These are phyloP conservation scores for Sporothrix brunneoviolacea DNA, from an alignment of 2,329 filamentous ascomycete species.

Conservation along the genomic window DNA sequence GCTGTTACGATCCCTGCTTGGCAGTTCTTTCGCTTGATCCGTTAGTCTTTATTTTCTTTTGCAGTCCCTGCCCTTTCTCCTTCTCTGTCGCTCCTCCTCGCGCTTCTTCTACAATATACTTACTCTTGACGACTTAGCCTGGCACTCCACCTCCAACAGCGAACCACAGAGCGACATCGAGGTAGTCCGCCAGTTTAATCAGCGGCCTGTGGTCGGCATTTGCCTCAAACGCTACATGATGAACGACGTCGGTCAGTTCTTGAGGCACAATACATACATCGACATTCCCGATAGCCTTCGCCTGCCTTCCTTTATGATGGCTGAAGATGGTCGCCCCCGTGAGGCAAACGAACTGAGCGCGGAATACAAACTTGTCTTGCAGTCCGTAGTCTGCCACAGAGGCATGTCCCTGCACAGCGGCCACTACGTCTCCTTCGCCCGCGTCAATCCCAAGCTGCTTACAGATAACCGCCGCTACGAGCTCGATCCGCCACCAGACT, in stretches of 20 bases:
- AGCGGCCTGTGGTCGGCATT: constrained; percentile 81
- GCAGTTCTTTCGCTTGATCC: constrained; percentile 93
- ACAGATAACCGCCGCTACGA: constrained; percentile 52
- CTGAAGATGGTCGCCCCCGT: constrained; percentile 62
- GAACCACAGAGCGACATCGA: constrained; percentile 63
- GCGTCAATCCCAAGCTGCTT: constrained; percentile 60
- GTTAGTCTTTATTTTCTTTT: constrained; percentile 42
- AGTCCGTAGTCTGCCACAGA: constrained; percentile 88
- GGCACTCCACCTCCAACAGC: constrained; percentile 61
- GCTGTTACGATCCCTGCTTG: constrained; percentile 93
- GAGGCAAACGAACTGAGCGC: constrained; percentile 60
- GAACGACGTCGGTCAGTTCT: constrained; percentile 59
- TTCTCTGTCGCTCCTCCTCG: too few species aligned
- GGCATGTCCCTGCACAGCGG: constrained; percentile 80
- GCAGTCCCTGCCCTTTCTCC: too few species aligned
- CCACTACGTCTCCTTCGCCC: constrained; percentile 82
- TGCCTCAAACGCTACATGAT: constrained; percentile 87
- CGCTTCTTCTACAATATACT: too few species aligned
- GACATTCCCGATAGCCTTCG: constrained; percentile 81
- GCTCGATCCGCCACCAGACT: constrained; percentile 54
- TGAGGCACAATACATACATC: constrained; percentile 72
- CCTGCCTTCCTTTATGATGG: constrained; percentile 78
- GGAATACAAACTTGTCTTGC: constrained; percentile 89
- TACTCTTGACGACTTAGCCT: constrained; percentile 57
- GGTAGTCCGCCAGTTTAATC: constrained; percentile 80